Evolutionary conservation across 129 eudicot genomes (phyloP).

Genomic region (Pseudognaphalium luteoalbum): DNA sequence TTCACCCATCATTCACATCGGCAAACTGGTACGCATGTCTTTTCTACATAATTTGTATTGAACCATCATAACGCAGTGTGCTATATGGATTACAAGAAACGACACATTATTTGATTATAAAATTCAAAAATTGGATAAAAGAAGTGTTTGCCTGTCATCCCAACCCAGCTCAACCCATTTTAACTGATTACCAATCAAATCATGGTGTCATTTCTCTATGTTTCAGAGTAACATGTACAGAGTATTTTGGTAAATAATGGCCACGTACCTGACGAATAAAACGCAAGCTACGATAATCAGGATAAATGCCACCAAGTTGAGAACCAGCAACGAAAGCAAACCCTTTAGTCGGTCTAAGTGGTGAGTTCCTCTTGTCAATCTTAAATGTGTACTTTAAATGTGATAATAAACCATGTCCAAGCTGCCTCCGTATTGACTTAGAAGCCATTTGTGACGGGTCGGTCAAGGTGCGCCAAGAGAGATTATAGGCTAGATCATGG

Average conservation of each 20-base stretch:
- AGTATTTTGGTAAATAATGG: background rate
- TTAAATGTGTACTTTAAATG: conserved; percentile 74
- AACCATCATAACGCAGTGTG: background rate
- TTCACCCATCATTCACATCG: background rate
- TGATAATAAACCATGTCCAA: conserved; percentile 78
- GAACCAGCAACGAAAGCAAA: conserved; percentile 73
- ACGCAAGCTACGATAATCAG: conserved; percentile 81
- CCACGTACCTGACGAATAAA: conserved; percentile 79
- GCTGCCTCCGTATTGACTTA: conserved; percentile 75
- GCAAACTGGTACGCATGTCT: background rate
- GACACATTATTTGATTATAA: background rate
- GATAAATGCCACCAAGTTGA: conserved; percentile 79
- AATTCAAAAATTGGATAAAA: background rate
- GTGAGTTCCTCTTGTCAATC: conserved; percentile 77
- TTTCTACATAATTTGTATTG: background rate
- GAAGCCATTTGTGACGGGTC: conserved; percentile 91
- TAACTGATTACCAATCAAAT: background rate
- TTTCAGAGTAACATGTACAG: background rate
- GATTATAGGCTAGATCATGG: conserved; percentile 73
- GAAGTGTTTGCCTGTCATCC: background rate
- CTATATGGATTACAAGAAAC: background rate
- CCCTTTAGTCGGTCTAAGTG: conserved; percentile 84
- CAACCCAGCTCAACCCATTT: background rate
- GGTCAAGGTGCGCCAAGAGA: conserved; percentile 73
- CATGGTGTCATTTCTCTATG: background rate